These are phyloP conservation scores for Aspergillus niger DNA, from an alignment of 2,329 filamentous ascomycete genomes.

Conservation along the genomic window DNA sequence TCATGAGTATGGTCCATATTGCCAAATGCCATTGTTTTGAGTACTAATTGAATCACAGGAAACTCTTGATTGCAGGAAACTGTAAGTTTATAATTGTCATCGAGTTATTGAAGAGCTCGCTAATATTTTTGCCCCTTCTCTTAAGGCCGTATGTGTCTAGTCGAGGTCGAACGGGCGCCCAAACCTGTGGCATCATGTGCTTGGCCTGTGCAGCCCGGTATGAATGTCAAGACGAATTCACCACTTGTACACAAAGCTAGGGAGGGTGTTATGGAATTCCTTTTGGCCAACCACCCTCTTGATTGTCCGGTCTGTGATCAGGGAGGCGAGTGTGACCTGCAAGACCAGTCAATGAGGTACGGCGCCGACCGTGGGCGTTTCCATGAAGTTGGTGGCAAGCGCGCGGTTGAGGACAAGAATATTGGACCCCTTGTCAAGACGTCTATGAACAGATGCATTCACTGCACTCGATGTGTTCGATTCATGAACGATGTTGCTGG, in stretches of 20 bases:
- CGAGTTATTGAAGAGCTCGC: neutral
- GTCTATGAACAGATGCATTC: constrained; percentile 99
- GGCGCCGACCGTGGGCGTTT: constrained; percentile 94
- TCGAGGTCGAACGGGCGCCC: constrained; percentile 93
- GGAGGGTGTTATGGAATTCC: constrained; percentile 98
- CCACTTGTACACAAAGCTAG: constrained; percentile 95
- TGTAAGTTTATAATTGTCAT: constrained; percentile 53
- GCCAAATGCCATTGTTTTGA: constrained; percentile 4
- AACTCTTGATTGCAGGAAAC: constrained; percentile 98
- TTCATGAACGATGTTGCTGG: constrained; percentile 98
- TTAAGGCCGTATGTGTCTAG: constrained; percentile 85
- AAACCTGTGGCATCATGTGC: constrained; percentile 98
- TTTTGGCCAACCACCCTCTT: constrained; percentile 92
- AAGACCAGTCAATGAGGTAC: constrained; percentile 99
- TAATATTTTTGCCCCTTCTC: constrained; percentile 1
- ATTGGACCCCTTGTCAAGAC: constrained; percentile 98
- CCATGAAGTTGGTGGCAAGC: constrained; percentile 93
- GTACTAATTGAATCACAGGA: constrained; percentile 57
- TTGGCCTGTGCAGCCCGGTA: constrained; percentile 97
- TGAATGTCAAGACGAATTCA: constrained; percentile 99
- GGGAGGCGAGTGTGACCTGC: constrained; percentile 97
- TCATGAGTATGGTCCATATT: constrained; percentile 70
- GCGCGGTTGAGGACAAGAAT: constrained; percentile 98
- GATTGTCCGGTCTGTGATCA: constrained; percentile 99
- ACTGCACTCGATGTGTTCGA: constrained; percentile 96